Evolutionary conservation across 2,329 filamentous ascomycete genomes (phyloP).

Genomic region (Calonectria crousiana): DNA sequence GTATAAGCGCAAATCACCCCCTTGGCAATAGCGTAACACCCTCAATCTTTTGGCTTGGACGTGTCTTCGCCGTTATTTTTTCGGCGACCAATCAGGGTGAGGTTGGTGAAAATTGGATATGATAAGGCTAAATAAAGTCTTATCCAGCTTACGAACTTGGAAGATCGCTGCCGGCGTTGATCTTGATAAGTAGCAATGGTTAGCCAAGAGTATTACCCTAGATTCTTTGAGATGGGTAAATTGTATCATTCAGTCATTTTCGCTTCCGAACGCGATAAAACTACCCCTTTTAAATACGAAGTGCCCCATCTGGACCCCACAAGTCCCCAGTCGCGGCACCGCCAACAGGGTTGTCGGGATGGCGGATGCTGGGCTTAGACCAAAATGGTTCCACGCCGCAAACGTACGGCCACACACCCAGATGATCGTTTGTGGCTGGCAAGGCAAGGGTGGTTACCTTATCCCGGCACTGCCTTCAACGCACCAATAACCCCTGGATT

Average conservation of each 20-base stretch:
- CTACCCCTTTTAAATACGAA: not conserved
- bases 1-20: not conserved
- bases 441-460: not conserved
- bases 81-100: not conserved
- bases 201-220: not conserved
- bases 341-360: not conserved
- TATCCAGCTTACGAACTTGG: not conserved
- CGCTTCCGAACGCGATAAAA: not conserved
- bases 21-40: not conserved
- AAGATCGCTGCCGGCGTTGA: not conserved
- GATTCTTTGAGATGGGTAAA: not conserved
- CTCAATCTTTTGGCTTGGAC: not conserved
- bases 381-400: not conserved
- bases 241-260: not conserved
- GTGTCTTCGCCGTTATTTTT: not conserved
- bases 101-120: not conserved
- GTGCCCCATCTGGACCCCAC: not conserved
- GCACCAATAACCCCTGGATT: not conserved
- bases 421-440: not conserved
- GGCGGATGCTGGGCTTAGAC: not conserved
- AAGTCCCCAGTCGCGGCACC: not conserved
- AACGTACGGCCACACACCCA: not conserved
- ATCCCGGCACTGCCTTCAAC: not conserved
- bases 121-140: not conserved
- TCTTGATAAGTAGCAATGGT: not conserved